Percentiles rank a stretch among this genome's conserved stretches.
These are phyloP conservation scores for Umbelopsis sp. DNA, from an alignment of 192 early-diverging fungal genomes.

Conservation along the genomic window DNA sequence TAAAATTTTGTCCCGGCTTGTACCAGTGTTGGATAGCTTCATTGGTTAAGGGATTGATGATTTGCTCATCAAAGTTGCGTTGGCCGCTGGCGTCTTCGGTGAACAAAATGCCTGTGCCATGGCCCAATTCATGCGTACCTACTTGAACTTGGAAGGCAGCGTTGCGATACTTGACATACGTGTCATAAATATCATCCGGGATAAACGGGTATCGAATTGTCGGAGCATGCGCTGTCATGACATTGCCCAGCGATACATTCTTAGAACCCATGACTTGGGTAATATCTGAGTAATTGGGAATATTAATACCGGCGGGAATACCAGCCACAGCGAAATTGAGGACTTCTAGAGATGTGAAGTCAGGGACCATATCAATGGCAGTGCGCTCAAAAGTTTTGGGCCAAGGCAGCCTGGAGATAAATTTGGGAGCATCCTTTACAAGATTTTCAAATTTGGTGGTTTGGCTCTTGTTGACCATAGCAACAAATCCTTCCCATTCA, in stretches of 20 bases:
- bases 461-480: conserved; percentile 64
- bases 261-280: conserved; percentile 57
- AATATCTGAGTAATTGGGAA: conserved; percentile 51
- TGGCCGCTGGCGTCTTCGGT: conserved; percentile 52
- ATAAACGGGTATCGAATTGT: conserved; percentile 56
- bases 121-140: conserved; percentile 62
- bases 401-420: conserved; percentile 58
- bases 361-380: conserved; percentile 50
- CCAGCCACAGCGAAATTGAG: conserved; percentile 57
- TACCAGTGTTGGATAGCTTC: conserved; percentile 55
- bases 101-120: conserved; percentile 64
- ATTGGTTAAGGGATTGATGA: conserved; percentile 45
- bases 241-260: conserved; percentile 65
- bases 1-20: conserved; percentile 62
- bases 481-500: conserved; percentile 70
- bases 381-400: conserved; percentile 52
- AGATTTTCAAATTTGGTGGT: conserved; percentile 60
- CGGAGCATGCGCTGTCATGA: conserved; percentile 53
- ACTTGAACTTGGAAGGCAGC: conserved; percentile 64
- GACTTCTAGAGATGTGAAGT: conserved; percentile 64
- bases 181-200: conserved; percentile 44
- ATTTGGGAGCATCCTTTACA: conserved; percentile 51
- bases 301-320: conserved; percentile 51
- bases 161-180: conserved; percentile 43
- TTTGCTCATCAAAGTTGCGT: conserved; percentile 55